phyloP scores from a whole-genome alignment of 208 protist genomes.

The Trypanosoma grayi region DNA sequence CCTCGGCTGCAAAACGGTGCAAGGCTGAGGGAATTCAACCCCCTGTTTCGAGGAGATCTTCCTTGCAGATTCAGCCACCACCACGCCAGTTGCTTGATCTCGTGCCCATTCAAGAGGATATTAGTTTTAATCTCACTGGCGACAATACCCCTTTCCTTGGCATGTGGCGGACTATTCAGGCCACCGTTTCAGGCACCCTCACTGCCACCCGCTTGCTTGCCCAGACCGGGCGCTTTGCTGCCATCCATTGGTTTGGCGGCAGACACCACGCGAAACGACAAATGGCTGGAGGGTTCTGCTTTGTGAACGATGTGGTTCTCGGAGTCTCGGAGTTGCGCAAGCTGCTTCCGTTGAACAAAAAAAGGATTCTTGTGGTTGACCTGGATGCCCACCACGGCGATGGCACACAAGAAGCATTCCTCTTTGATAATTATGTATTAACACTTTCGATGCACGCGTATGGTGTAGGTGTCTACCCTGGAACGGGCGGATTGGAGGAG shows the following conservation, averaged over 20 bases:
- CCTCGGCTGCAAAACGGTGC: slow-evolving; percentile 11
- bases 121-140: slow-evolving; percentile 28
- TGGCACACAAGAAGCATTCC: slow-evolving; percentile 97
- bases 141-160: slow-evolving; percentile 42
- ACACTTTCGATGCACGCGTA: slow-evolving; percentile 98
- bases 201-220: slow-evolving; percentile 39
- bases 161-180: slow-evolving; percentile 41
- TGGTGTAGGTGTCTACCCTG: slow-evolving; percentile 90
- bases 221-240: slow-evolving; percentile 50
- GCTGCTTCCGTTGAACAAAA: slow-evolving; percentile 22
- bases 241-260: slow-evolving; percentile 98
- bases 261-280: slow-evolving; percentile 90
- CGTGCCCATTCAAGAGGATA: slow-evolving; percentile 25
- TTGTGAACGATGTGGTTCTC: slow-evolving; percentile 99
- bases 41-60: slow-evolving; percentile 9
- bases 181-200: slow-evolving; percentile 41
- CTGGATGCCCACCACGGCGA: slow-evolving; percentile 99
- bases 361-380: slow-evolving; percentile 97
- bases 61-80: slow-evolving; percentile 6
- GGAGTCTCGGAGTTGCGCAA: slow-evolving; percentile 96
- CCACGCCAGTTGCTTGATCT: slow-evolving; percentile 26
- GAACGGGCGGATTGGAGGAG: slow-evolving; percentile 90
- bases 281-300: slow-evolving; percentile 96
- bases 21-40: slow-evolving; percentile 25
- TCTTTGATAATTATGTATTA: slow-evolving; percentile 95